These are phyloP conservation scores for Amyloporia xantha DNA, from an alignment of 768 basidiomycete genomes.

Conservation along the genomic window DNA sequence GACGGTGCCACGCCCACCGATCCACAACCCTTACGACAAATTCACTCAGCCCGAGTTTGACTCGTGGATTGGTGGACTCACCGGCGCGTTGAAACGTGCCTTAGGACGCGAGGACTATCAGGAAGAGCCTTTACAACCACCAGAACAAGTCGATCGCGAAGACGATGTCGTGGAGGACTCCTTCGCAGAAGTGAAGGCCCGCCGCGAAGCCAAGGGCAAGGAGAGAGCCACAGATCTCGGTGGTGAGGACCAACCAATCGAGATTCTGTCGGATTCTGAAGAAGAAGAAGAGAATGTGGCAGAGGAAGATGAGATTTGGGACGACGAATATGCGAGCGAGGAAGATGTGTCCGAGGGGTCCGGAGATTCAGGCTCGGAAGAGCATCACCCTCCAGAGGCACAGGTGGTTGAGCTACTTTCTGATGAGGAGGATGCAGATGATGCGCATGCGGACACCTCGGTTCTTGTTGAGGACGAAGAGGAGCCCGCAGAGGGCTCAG, in stretches of 20 bases:
- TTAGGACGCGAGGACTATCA: constrained; percentile 38
- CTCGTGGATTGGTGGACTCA: constrained; percentile 62
- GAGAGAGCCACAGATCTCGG: constrained; percentile 57
- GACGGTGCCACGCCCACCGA: constrained; percentile 36
- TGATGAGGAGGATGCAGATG: constrained; percentile 6
- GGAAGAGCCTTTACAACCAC: constrained; percentile 5
- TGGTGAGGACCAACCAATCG: constrained; percentile 23
- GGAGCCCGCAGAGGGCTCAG: constrained; percentile 1
- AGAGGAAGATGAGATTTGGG: constrained; percentile 6
- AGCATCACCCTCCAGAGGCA: constrained; percentile 2
- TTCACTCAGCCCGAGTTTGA: constrained; percentile 65
- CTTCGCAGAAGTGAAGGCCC: constrained; percentile 46
- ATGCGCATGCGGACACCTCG: neutral
- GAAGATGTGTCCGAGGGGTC: constrained; percentile 11
- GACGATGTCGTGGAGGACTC: constrained; percentile 41
- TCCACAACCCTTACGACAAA: constrained; percentile 69
- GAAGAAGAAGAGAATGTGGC: constrained; percentile 13
- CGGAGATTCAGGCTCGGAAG: neutral
- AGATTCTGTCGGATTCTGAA: constrained; percentile 9
- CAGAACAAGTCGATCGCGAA: constrained; percentile 21
- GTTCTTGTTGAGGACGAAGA: neutral
- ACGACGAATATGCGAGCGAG: constrained; percentile 26
- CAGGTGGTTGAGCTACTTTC: constrained; percentile 22
- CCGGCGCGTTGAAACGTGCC: constrained; percentile 47
- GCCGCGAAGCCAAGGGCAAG: constrained; percentile 59